phyloP scores from a whole-genome alignment of 1,284 basidiomycete species.

The Heterobasidion irregulare region DNA sequence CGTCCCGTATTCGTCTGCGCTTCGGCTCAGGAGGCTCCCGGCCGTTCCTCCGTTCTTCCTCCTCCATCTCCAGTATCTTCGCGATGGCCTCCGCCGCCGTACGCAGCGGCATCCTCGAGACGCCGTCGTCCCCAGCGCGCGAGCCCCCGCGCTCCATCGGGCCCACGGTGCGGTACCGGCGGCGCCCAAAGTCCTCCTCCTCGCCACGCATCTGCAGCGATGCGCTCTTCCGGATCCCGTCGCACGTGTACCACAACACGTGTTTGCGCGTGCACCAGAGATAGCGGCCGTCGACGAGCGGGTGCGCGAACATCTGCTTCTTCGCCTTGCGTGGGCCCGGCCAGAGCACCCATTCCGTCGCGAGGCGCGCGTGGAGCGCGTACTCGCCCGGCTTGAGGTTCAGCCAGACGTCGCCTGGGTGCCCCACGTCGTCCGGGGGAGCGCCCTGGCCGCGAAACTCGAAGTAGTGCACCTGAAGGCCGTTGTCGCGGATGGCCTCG shows the following conservation, averaged over 20 bases:
- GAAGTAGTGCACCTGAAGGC: slow-evolving; percentile 14
- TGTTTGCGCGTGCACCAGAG: slow-evolving; percentile 16
- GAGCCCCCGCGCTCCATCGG: slow-evolving; percentile 12
- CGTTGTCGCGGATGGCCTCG: slow-evolving; percentile 12
- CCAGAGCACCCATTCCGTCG: slow-evolving; percentile 11
- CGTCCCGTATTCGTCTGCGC: slow-evolving; percentile 10
- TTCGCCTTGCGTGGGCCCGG: slow-evolving; percentile 15
- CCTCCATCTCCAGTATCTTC: slow-evolving; percentile 14
- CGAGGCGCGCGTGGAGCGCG: slow-evolving; percentile 10
- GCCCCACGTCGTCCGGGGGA: slow-evolving; percentile 11
- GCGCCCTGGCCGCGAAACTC: slow-evolving; percentile 13
- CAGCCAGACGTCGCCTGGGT: slow-evolving; percentile 13
- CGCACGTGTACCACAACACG: slow-evolving; percentile 14
- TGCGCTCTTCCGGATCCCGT: slow-evolving; percentile 15
- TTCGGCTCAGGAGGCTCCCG: slow-evolving; percentile 11
- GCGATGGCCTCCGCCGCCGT: slow-evolving; percentile 13
- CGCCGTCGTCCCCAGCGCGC: slow-evolving; percentile 4
- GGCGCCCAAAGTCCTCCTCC: slow-evolving; percentile 14
- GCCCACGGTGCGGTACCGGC: slow-evolving; percentile 10
- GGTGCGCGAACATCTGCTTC: slow-evolving; percentile 15
- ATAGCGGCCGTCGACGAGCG: slow-evolving; percentile 13
- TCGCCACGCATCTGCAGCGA: slow-evolving; percentile 14
- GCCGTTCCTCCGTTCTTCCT: slow-evolving; percentile 12
- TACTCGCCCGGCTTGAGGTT: slow-evolving; percentile 9
- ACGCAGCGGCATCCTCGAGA: slow-evolving; percentile 11